Base-by-base conservation (phyloP, 1,284 basidiomycete species). In the Inonotus obliquus region DNA sequence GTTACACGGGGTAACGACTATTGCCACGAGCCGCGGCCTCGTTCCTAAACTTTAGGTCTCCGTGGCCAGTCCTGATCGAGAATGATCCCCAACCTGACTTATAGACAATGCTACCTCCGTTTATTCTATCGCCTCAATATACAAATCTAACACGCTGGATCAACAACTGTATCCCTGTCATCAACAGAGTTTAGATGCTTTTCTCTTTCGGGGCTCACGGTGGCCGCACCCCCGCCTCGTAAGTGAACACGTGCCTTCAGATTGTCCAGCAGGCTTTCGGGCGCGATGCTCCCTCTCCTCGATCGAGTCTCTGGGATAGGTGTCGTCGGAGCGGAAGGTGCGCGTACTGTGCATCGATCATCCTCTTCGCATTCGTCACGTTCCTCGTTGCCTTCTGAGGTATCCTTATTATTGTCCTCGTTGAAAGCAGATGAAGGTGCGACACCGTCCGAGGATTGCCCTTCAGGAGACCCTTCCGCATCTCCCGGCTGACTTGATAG, bases 281-380 rank as follows among this genome's bases (percentile, higher is more conserved):
- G 35, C 21, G 57, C 75, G 29, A 66, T 25, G 37, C 45, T 39
- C 23, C 32, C 45, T 5, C 37, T 21, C 14, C 45, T 21, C 51
- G 45, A 37, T 6, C 47, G 44, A 4, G n/a, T 66, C 17, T 68
- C 70, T 61, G 76, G 73, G 0, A 76, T 80, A 59, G 66, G 59
- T 27, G 59, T 57, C 27, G 44, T 59, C 25, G 61, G 60, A 11
- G 54, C 61, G 13, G 67, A 65, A 19, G 64, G 48, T 19, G 62
- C 71, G 1, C 81, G 81, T 67, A 88, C 84, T 13, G 86, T 87
- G 63, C 76, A 76, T 61, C 83, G 75, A 71, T 88, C 85, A 57
- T 83, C 82, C 23, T 85, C 83, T 57, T 79, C 78, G 2, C 75
- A 75, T 6, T 72, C 72, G n/a, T 65, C 61, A 44, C 52, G 64